Evolutionary conservation across 2,329 filamentous ascomycete species (phyloP), one percentile per base, ranked within the genome.

Genomic region (Verticillium isaacii): DNA sequence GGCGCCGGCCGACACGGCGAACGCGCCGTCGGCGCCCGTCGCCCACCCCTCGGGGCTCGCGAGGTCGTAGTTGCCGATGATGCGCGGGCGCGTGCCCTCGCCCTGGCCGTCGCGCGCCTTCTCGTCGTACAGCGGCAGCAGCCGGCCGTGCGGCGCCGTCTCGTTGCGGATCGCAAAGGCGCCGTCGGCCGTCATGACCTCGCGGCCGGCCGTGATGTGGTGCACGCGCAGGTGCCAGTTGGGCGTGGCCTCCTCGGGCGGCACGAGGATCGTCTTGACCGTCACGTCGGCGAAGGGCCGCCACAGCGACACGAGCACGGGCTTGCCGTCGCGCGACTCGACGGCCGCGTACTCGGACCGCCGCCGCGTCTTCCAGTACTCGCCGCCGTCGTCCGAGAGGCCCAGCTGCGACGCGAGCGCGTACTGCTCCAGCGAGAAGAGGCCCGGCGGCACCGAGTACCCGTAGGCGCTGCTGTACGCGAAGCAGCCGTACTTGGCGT

Each of bases 401-500:
- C 90, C 90, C 2, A 94, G 82, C 68, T 91, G 89, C 5, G 87
- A 91, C 61, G 91, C 90, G 1, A 91, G 84, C 0, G 90, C 89
- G 70, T 89, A 91, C 69, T 92, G 90, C 72, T 92, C 89, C 1
- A 93, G 82, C 1, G 88, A 88, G 73, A 92, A 91, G 19, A 87
- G 82, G 0, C 91, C 90, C 0, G 90, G 90, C 0, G 90, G 89
- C 0, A 93, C 90, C 0, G 88, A 91, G 75, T 93, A 93, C 23
- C 82, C 89, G 72, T 91, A 93, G 0, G 88, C 85, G 59, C 88
- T 88, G 69, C 86, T 90, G 75, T 93, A 93, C 6, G 89, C 89
- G 70, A 93, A 93, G 63, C 86, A 84, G 56, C 90, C 90, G 73
- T 93, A 93, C 70, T 93, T 93, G 64, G 90, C 89, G 72, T 93